phyloP scores from a whole-genome alignment of 768 basidiomycete species.

The Auricularia sp. region DNA sequence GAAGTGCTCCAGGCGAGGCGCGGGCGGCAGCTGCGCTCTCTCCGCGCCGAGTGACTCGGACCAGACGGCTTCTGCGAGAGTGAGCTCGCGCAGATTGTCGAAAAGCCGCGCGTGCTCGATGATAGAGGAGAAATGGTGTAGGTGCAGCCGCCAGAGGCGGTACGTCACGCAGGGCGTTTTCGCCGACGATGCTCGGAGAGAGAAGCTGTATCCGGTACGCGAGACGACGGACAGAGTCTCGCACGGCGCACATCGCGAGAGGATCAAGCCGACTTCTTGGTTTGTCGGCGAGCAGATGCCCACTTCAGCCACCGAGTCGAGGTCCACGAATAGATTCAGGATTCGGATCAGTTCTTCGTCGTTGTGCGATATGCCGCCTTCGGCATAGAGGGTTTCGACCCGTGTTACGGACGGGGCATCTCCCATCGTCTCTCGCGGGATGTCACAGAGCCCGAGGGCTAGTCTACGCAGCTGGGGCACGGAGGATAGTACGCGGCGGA shows the following conservation, averaged over 20 bases:
- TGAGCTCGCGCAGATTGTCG: not conserved
- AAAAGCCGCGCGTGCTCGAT: not conserved
- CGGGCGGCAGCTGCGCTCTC: not conserved
- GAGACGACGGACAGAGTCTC: not conserved
- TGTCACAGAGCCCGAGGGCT: not conserved
- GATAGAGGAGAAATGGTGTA: not conserved
- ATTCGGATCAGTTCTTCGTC: not conserved
- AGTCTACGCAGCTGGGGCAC: not conserved
- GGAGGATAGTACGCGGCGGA: not conserved
- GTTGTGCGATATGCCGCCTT: not conserved
- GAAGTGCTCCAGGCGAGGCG: not conserved
- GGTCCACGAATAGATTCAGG: not conserved
- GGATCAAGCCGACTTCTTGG: not conserved
- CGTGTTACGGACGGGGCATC: not conserved
- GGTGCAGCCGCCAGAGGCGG: not conserved
- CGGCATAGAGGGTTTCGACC: not conserved
- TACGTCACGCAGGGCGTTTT: not conserved
- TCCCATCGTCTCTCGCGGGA: not conserved
- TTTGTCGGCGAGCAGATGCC: not conserved
- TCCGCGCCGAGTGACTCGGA: not conserved
- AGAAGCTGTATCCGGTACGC: not conserved
- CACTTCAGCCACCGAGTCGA: not conserved
- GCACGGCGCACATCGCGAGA: not conserved
- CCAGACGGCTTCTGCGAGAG: not conserved
- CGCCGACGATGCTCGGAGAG: not conserved